Percentiles rank a stretch among this genome's conserved stretches.
Conservation (phyloP, 2,329 filamentous ascomycete genomes). For the Pseudogymnoascus sp. region DNA sequence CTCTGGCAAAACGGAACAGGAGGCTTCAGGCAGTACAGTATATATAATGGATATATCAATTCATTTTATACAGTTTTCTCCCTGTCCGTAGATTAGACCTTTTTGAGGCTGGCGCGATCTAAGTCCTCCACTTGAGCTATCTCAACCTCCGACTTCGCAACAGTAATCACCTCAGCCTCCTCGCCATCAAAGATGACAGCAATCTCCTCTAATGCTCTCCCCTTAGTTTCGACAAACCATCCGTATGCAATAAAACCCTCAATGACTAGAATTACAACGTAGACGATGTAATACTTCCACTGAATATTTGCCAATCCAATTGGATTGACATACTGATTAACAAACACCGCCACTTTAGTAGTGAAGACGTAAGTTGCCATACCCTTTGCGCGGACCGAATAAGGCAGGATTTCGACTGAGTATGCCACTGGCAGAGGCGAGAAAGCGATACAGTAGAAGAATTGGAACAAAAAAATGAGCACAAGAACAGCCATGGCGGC, state of each 20-base stretch:
- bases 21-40: not conserved
- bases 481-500: slow-evolving; percentile 34
- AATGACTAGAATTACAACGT: slow-evolving; percentile 22
- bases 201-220: slow-evolving; percentile 11
- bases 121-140: not conserved
- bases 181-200: slow-evolving; percentile 10
- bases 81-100: not conserved
- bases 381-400: slow-evolving; percentile 31
- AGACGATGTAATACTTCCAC: slow-evolving; percentile 33
- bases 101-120: not conserved
- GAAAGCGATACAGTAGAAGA: slow-evolving; percentile 41
- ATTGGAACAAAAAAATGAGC: slow-evolving; percentile 43
- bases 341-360: slow-evolving; percentile 27
- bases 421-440: slow-evolving; percentile 41
- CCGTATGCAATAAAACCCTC: slow-evolving; percentile 12
- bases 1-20: not conserved
- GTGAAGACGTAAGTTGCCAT: slow-evolving; percentile 37
- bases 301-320: slow-evolving; percentile 28
- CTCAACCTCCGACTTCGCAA: not conserved
- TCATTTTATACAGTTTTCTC: not conserved
- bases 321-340: slow-evolving; percentile 32
- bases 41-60: not conserved
- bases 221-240: slow-evolving; percentile 12
- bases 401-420: slow-evolving; percentile 35
- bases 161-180: slow-evolving; percentile 3